Percentiles rank a stretch among this genome's conserved stretches.
Conservation (phyloP, 495 filamentous ascomycete species). For the Aspergillus bridgeri region DNA sequence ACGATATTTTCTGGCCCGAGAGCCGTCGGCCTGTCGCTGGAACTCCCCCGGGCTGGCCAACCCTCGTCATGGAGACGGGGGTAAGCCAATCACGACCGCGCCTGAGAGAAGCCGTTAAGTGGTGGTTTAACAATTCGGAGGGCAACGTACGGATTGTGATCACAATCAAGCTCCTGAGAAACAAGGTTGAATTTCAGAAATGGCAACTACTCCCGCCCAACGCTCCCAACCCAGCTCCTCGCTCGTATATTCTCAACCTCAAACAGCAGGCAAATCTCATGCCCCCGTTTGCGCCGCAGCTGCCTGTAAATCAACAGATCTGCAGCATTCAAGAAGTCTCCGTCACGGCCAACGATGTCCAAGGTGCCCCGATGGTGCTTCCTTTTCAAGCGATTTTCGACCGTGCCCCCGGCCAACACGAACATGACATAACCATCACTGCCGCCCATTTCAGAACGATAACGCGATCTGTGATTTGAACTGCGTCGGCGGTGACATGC, state of each 20-base stretch:
- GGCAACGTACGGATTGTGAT: conserved; percentile 30
- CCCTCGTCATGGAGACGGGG: conserved; percentile 31
- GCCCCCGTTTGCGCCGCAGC: neutral
- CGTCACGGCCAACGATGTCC: neutral
- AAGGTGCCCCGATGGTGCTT: neutral
- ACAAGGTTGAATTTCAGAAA: conserved; percentile 22
- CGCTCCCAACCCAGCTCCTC: neutral
- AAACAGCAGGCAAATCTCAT: neutral
- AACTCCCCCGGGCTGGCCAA: conserved; percentile 20
- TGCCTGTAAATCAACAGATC: neutral
- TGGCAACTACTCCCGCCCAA: conserved; percentile 19
- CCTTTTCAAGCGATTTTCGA: neutral
- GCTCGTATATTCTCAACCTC: neutral
- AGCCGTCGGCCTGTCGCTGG: no score
- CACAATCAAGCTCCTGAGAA: conserved; percentile 17
- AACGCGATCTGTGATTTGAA: no score
- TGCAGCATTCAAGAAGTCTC: neutral
- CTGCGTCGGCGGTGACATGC: no score
- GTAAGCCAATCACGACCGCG: conserved; percentile 20
- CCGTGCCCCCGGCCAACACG: neutral
- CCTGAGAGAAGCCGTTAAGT: conserved; percentile 23
- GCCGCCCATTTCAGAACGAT: neutral
- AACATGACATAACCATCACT: neutral
- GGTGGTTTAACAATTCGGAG: conserved; percentile 30
- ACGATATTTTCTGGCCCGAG: no score